Base-by-base conservation (phyloP, 2,329 filamentous ascomycete species). In the Botrytis fragariae region DNA sequence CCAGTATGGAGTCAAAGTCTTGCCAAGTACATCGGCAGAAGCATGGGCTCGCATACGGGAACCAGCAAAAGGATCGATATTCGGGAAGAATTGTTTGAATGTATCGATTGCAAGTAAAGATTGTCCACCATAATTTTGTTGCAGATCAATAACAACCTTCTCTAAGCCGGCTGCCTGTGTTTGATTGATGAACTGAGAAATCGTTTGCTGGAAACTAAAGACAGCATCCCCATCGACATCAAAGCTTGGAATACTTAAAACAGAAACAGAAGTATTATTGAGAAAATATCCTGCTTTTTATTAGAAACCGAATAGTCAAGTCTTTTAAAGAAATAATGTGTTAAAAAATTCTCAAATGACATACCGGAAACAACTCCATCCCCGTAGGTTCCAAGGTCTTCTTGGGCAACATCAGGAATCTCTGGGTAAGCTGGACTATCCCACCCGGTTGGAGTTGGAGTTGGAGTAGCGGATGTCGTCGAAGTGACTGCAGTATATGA, bases 81-180 rank as follows among this genome's bases (percentile, higher is more conserved):
- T 76, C 22, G 81, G 80, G 63, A 81, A 80, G 74, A 81, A 80
- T 42, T 84, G 79, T 14, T 81, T 81, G 78, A 90, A 90, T 0
- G 86, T 77, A 61, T 86, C 84, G 62, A 83, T 84, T 2, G 84
- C 87, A 82, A 91, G 90, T 39, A 91, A 83, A n/a, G 87, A 84
- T 12, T 89, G 79, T 0, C 90, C 90, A 42, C 90, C 90, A 1
- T 82, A 83, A 75, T 92, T 93, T 10, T 83, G 84, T 6, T 87
- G 85, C 7, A 92, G 77, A 75, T 92, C 91, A 73, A 92, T 87
- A 59, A 92, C 84, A 5, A 92, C 82, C 78, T 87, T 89, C 22
- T 83, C 86, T 78, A 89, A 88, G 3, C 84, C 83, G 0, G 82
- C 81, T 4, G 79, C 76, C 69, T 84, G 83, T 29, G 84, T 84